Percentiles rank a stretch among this genome's conserved stretches.
phyloP scores from a whole-genome alignment of 164 flowering plant species.

The Nelumbo lutea region DNA sequence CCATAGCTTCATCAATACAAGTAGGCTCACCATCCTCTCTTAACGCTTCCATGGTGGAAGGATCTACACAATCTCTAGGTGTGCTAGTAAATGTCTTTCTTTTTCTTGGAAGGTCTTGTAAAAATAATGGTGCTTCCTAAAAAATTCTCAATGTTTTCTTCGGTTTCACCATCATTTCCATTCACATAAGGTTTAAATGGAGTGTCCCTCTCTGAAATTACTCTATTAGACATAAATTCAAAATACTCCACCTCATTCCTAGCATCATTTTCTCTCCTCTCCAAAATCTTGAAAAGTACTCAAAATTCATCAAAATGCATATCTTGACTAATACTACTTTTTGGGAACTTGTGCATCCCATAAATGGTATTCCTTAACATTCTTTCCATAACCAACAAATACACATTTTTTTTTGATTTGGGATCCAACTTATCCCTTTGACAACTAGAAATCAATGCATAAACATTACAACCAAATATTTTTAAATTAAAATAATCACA shows the following conservation, averaged over 20 bases:
- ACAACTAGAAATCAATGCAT: neutral
- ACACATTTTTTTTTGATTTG: too few relatives aligned
- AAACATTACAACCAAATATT: neutral
- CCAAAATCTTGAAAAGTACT: neutral
- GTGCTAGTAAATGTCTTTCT: too few relatives aligned
- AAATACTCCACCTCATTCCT: neutral
- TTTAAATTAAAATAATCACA: neutral
- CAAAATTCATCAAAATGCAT: neutral
- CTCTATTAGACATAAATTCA: neutral
- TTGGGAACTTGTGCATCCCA: neutral
- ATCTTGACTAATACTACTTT: neutral
- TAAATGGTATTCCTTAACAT: neutral
- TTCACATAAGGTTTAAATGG: neutral
- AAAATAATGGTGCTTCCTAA: too few relatives aligned
- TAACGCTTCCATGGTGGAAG: too few relatives aligned
- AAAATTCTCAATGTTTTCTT: neutral
- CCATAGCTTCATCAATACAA: too few relatives aligned
- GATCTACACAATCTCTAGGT: too few relatives aligned
- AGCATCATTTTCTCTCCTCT: neutral
- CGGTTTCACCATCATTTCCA: neutral
- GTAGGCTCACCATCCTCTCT: too few relatives aligned
- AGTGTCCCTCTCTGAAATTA: neutral
- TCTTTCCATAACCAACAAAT: too few relatives aligned
- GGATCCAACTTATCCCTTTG: neutral
- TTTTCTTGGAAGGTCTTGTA: too few relatives aligned